Evolutionary conservation across 306 rosid species (phyloP).

Genomic region (Rubus idaeus): DNA sequence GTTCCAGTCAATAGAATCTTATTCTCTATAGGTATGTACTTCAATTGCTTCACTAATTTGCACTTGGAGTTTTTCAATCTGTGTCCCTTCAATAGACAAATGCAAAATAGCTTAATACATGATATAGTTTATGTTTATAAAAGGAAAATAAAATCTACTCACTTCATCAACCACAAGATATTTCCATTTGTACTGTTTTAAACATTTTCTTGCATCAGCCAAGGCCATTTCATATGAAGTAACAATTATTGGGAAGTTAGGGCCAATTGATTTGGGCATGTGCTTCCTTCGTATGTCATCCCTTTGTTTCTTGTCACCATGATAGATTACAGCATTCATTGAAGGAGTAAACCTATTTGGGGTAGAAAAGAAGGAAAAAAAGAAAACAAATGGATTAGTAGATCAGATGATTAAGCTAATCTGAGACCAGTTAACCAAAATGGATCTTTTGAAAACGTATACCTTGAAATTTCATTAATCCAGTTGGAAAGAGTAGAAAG

Average conservation of each 20-base stretch:
- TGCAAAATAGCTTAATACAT: conserved; percentile 11
- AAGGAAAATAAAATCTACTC: conserved; percentile 22
- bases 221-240: conserved; percentile 95
- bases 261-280: conserved; percentile 80
- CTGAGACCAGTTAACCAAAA: conserved; percentile 6
- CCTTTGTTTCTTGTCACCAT: conserved; percentile 72
- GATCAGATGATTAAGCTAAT: conserved; percentile 9
- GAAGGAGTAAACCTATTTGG: conserved; percentile 76
- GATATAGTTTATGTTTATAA: background rate
- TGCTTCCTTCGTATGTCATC: conserved; percentile 67
- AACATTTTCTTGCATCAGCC: conserved; percentile 57
- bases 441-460: conserved; percentile 12
- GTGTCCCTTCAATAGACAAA: conserved; percentile 71
- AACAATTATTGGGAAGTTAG: conserved; percentile 72
- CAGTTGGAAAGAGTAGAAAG: conserved; percentile 96
- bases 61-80: conserved; percentile 85
- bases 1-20: conserved; percentile 94
- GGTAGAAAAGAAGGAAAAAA: background rate
- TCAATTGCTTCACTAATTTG: conserved; percentile 65
- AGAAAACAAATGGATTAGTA: background rate
- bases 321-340: conserved; percentile 59
- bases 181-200: conserved; percentile 73
- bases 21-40: conserved; percentile 59
- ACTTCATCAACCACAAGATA: conserved; percentile 97
- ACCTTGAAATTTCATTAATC: conserved; percentile 84